Conservation (phyloP, 768 basidiomycete species). For the Lactifluus hygrophoroides region DNA sequence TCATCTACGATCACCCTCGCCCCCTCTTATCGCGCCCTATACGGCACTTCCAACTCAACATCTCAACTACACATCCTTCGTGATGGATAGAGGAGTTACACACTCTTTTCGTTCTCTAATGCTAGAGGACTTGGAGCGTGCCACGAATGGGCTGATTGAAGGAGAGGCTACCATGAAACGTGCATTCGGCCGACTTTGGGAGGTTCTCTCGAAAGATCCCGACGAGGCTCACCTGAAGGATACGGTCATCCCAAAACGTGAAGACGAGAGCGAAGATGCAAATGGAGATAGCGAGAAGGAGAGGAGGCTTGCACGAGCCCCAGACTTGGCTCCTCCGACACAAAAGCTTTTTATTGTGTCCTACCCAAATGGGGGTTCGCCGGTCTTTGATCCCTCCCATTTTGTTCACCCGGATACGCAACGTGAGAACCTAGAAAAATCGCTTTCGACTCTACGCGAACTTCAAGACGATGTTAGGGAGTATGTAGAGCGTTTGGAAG, state of each 20-base stretch:
- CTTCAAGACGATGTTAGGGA: constrained; percentile 82
- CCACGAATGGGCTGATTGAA: constrained; percentile 78
- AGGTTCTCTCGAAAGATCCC: constrained; percentile 67
- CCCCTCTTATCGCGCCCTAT: constrained; percentile 71
- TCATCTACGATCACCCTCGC: constrained; percentile 71
- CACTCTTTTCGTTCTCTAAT: constrained; percentile 76
- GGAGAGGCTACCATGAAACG: constrained; percentile 66
- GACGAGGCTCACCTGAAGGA: constrained; percentile 31
- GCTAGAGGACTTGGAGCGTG: constrained; percentile 70
- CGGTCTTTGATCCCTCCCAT: constrained; percentile 50
- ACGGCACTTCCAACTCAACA: constrained; percentile 59
- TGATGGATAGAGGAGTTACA: constrained; percentile 77
- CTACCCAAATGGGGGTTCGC: constrained; percentile 37
- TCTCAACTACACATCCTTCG: constrained; percentile 72
- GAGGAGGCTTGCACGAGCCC: constrained; percentile 46
- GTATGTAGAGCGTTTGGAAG: constrained; percentile 76
- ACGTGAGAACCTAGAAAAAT: constrained; percentile 63
- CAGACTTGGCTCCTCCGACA: constrained; percentile 54
- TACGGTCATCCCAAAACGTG: constrained; percentile 55
- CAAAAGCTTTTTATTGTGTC: constrained; percentile 61
- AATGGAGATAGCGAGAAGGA: constrained; percentile 34
- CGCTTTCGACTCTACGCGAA: constrained; percentile 63
- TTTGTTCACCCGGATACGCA: constrained; percentile 61
- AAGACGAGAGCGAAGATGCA: constrained; percentile 43
- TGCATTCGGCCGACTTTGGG: constrained; percentile 75